Conservation (phyloP, 2,329 filamentous ascomycete species). For the Fusarium sororula region DNA sequence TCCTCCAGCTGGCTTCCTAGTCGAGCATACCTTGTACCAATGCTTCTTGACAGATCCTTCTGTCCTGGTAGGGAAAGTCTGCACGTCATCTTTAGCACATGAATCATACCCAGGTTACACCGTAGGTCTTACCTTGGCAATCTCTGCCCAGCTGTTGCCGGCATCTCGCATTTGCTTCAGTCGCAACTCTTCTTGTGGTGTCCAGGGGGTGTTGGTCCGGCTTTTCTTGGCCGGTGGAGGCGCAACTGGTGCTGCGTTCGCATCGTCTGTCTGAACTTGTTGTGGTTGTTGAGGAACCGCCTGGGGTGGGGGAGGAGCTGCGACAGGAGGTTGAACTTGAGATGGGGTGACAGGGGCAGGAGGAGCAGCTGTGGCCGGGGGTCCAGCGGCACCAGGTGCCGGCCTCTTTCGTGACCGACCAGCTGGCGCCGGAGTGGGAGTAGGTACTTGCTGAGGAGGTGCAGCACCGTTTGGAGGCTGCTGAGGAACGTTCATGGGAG, state of each 20-base stretch:
- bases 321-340: constrained; percentile 46
- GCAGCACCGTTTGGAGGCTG: constrained; percentile 48
- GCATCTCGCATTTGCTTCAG: constrained; percentile 94
- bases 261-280: constrained; percentile 45
- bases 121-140: constrained; percentile 85
- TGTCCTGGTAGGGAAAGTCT: constrained; percentile 92
- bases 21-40: constrained; percentile 86
- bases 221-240: constrained; percentile 84
- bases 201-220: constrained; percentile 99
- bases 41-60: constrained; percentile 99
- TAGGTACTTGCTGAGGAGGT: constrained; percentile 50
- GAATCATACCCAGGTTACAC: not conserved
- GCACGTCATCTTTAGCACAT: not conserved
- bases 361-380: constrained; percentile 48
- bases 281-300: constrained; percentile 41
- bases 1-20: not conserved
- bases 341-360: constrained; percentile 47
- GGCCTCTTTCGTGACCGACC: constrained; percentile 55
- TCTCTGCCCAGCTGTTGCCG: constrained; percentile 96
- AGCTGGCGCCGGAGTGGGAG: constrained; percentile 51
- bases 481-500: constrained; percentile 56
- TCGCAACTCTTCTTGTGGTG: constrained; percentile 88
- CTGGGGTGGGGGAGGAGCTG: constrained; percentile 46
- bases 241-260: constrained; percentile 40
- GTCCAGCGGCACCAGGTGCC: constrained; percentile 50